These are phyloP conservation scores for Podospora appendiculata DNA, from an alignment of 495 filamentous ascomycete species.

Conservation along the genomic window DNA sequence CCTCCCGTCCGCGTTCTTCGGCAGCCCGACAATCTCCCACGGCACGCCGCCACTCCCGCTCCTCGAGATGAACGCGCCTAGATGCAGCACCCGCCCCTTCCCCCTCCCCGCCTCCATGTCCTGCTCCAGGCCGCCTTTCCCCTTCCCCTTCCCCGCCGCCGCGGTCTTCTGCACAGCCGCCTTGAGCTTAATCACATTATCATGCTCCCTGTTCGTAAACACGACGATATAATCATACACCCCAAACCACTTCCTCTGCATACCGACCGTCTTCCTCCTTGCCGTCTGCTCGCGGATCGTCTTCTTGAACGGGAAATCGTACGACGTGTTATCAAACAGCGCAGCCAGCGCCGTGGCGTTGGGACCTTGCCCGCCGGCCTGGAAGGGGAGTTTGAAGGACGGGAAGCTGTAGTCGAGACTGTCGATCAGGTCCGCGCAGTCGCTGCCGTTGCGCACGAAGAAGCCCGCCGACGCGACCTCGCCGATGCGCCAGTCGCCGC, in stretches of 20 bases:
- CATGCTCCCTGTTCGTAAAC: constrained; percentile 18
- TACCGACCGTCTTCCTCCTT: constrained; percentile 8
- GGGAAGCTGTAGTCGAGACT: constrained; percentile 10
- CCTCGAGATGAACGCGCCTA: constrained; percentile 10
- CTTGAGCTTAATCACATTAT: constrained; percentile 18
- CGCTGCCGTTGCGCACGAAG: constrained; percentile 9
- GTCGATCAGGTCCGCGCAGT: constrained; percentile 9
- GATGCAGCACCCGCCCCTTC: constrained; percentile 16
- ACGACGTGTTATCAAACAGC: constrained; percentile 18
- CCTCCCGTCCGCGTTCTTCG: background rate
- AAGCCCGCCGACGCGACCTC: constrained; percentile 15
- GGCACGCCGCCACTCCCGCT: background rate
- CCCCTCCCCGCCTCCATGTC: constrained; percentile 5
- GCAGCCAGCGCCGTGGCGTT: background rate
- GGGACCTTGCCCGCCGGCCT: constrained; percentile 3
- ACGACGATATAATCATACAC: constrained; percentile 15
- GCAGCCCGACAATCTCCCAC: background rate
- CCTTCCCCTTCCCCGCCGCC: background rate
- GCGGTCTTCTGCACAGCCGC: background rate
- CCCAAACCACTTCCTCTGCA: background rate
- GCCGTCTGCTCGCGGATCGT: background rate
- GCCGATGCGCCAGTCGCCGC: constrained; percentile 11
- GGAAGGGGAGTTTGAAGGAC: constrained; percentile 5
- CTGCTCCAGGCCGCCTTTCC: background rate
- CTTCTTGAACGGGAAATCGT: constrained; percentile 13